Base-by-base conservation (phyloP, 2,329 filamentous ascomycete species). In the Chaetomiaceae sp. region DNA sequence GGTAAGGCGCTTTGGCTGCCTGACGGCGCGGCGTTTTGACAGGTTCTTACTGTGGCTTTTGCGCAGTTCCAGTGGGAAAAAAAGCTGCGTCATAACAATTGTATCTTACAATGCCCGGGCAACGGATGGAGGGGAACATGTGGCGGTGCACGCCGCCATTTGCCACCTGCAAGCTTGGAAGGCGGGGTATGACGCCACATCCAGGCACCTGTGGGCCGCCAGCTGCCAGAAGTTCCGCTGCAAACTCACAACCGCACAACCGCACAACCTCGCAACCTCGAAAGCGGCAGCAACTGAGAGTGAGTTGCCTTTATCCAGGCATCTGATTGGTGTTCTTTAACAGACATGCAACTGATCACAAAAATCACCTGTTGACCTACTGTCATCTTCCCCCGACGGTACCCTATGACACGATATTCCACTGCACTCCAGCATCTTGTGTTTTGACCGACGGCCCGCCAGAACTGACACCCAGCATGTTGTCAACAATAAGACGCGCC, bases 401-500 rank as follows among this genome's bases (percentile, higher is more conserved):
- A n/a, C n/a, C n/a, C n/a, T n/a, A n/a, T n/a, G n/a, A n/a, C n/a
- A n/a, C n/a, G n/a, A n/a, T n/a, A n/a, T n/a, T n/a, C n/a, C n/a
- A n/a, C n/a, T n/a, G n/a, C n/a, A n/a, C n/a, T n/a, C n/a, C n/a
- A n/a, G n/a, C n/a, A n/a, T n/a, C n/a, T n/a, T n/a, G n/a, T n/a
- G n/a, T n/a, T n/a, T n/a, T n/a, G n/a, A n/a, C n/a, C n/a, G n/a
- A n/a, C n/a, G 30, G 20, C 44, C 27, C 8, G 19, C n/a, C 39
- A 25, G 21, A n/a, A 21, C 43, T 13, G n/a, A 9, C 21, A 8
- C 6, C 67, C 56, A 66, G 62, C 66, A 76, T 81, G 45, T 79
- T 79, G 61, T 91, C 80, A 0, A 83, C 75, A 40, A 92, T 74
- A 48, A 93, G 70, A 56, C 75, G 77, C 8, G 88, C 89, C 17